Percentiles rank a stretch among this genome's conserved stretches.
Evolutionary conservation across 768 basidiomycete genomes (phyloP).

Genomic region (Gyrodon lividus): DNA sequence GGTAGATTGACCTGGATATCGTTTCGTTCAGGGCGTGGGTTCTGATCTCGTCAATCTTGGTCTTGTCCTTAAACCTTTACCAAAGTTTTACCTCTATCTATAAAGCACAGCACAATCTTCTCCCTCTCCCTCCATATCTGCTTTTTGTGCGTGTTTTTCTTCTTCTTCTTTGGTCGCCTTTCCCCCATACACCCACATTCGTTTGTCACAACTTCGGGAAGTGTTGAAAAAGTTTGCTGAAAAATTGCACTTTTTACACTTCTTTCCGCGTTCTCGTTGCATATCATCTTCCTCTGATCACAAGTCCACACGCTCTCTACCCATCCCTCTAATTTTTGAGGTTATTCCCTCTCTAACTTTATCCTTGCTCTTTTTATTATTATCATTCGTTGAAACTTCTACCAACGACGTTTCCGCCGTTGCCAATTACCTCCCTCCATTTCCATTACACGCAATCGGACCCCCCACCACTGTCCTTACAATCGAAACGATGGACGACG

Average conservation of each 20-base stretch:
- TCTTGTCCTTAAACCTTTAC: conserved; percentile 35
- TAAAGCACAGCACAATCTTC: conserved; percentile 38
- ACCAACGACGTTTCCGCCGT: conserved; percentile 45
- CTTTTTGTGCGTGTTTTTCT: conserved; percentile 43
- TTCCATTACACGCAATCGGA: conserved; percentile 29
- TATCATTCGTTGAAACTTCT: conserved; percentile 36
- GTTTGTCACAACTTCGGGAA: conserved; percentile 25
- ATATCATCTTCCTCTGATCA: conserved; percentile 27
- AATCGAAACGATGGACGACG: conserved; percentile 63
- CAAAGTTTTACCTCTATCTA: conserved; percentile 38
- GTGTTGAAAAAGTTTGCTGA: conserved; percentile 28
- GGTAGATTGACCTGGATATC: background rate
- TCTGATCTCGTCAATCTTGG: conserved; percentile 34
- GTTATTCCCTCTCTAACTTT: conserved; percentile 56
- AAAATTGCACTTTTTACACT: conserved; percentile 29
- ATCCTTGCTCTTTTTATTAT: conserved; percentile 46
- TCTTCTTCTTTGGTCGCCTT: conserved; percentile 11
- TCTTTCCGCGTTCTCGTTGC: conserved; percentile 19
- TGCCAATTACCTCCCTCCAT: conserved; percentile 48
- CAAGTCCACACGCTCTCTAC: conserved; percentile 46
- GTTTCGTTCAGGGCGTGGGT: conserved; percentile 21
- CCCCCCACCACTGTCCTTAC: conserved; percentile 17
- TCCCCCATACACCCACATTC: conserved; percentile 31
- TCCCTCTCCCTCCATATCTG: conserved; percentile 25
- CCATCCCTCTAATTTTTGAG: conserved; percentile 32